phyloP scores from a whole-genome alignment of 352 stramenopile species.

The Phytophthora citrophthora region DNA sequence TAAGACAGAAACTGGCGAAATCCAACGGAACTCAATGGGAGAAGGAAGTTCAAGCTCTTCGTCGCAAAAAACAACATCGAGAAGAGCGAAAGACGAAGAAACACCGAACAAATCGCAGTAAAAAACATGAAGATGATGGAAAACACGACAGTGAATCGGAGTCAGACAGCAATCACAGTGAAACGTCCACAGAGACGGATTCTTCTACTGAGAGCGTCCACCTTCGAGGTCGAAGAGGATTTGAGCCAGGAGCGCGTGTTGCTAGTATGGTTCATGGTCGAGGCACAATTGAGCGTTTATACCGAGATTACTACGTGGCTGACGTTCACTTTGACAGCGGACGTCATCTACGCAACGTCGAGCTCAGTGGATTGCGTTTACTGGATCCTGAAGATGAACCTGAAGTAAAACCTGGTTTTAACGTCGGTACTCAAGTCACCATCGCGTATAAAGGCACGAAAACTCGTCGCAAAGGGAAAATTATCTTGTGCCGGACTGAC shows the following conservation, averaged over 20 bases:
- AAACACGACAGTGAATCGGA: constrained; percentile 26
- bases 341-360: constrained; percentile 61
- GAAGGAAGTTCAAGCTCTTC: constrained; percentile 29
- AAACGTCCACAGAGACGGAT: constrained; percentile 25
- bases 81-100: constrained; percentile 14
- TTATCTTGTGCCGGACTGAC: constrained; percentile 59
- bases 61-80: constrained; percentile 18
- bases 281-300: constrained; percentile 68
- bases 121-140: constrained; percentile 12
- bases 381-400: constrained; percentile 28
- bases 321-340: constrained; percentile 77
- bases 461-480: constrained; percentile 49
- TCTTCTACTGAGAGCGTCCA: constrained; percentile 19
- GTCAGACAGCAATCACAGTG: constrained; percentile 8
- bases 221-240: constrained; percentile 22
- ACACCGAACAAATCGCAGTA: constrained; percentile 1
- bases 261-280: constrained; percentile 34
- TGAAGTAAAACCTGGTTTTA: constrained; percentile 12
- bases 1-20: constrained; percentile 18
- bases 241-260: constrained; percentile 65
- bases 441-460: constrained; percentile 63
- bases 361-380: constrained; percentile 47
- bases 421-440: constrained; percentile 39
- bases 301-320: constrained; percentile 70
- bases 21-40: constrained; percentile 30